Percentiles rank a stretch among this genome's conserved stretches.
Conservation (phyloP, 2,329 filamentous ascomycete genomes). For the Trematosphaeria pertusa region DNA sequence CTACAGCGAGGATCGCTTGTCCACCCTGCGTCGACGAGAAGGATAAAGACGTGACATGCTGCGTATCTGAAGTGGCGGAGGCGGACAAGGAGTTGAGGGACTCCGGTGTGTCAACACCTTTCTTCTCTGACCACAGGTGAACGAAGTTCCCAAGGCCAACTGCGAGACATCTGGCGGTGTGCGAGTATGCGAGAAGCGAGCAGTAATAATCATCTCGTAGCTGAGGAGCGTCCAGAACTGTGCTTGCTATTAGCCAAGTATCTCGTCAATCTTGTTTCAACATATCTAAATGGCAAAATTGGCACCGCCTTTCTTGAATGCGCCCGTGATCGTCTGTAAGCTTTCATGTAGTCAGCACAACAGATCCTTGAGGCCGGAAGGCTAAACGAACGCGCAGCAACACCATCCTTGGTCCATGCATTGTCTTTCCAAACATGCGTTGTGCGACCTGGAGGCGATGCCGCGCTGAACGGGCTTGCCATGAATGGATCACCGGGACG, state of each 20-base stretch:
- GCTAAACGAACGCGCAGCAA: slow-evolving; percentile 39
- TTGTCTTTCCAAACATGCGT: slow-evolving; percentile 50
- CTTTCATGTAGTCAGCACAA: slow-evolving; percentile 24
- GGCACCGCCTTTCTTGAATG: slow-evolving; percentile 60
- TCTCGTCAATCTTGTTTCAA: slow-evolving; percentile 15
- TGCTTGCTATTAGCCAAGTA: slow-evolving; percentile 49
- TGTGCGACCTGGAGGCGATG: slow-evolving; percentile 8
- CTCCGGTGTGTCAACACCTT: slow-evolving; percentile 68
- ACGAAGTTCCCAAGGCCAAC: slow-evolving; percentile 81
- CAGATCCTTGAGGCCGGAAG: slow-evolving; percentile 4
- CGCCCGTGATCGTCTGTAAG: slow-evolving; percentile 30
- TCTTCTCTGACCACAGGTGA: slow-evolving; percentile 86
- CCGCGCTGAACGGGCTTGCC: slow-evolving; percentile 9
- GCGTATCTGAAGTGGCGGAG: slow-evolving; percentile 26
- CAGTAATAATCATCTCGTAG: slow-evolving; percentile 97
- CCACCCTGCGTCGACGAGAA: slow-evolving; percentile 83
- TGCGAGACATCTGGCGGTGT: slow-evolving; percentile 75
- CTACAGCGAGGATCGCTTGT: slow-evolving; percentile 83
- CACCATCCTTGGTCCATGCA: slow-evolving; percentile 48
- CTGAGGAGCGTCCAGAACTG: slow-evolving; percentile 84
- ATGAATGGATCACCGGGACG: slow-evolving; percentile 10
- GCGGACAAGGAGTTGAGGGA: slow-evolving; percentile 59
- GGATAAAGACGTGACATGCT: slow-evolving; percentile 79
- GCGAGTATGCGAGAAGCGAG: slow-evolving; percentile 85
- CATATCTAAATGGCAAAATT: slow-evolving; percentile 77